These are phyloP conservation scores for Podochytrium sp. DNA, from an alignment of 192 early-diverging fungal genomes.

Conservation along the genomic window DNA sequence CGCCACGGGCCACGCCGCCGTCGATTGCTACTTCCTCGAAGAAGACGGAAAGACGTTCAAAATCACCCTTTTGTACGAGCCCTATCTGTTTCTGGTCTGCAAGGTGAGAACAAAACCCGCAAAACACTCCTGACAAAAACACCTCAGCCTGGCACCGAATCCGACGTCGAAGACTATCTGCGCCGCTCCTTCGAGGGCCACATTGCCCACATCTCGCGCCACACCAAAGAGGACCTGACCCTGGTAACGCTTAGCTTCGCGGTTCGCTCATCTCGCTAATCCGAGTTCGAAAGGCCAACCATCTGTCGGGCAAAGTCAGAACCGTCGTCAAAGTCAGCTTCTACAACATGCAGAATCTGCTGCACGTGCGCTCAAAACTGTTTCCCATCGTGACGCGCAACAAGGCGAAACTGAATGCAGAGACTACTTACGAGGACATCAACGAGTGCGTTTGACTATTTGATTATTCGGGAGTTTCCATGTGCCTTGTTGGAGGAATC, in stretches of 20 bases:
- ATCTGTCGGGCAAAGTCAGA: conserved; percentile 76
- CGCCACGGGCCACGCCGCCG: conserved; percentile 65
- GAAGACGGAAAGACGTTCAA: conserved; percentile 90
- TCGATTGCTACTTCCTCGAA: conserved; percentile 93
- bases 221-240: conserved; percentile 83
- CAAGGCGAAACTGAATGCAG: conserved; percentile 62
- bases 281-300: conserved; percentile 68
- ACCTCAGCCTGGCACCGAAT: conserved; percentile 69
- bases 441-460: conserved; percentile 46
- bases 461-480: too few species aligned
- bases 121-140: too few species aligned
- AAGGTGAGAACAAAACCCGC: conserved; percentile 54
- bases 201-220: conserved; percentile 65
- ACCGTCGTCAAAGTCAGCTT: conserved; percentile 80
- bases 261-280: background rate
- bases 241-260: conserved; percentile 53
- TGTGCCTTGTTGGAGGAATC: too few species aligned
- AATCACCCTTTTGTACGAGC: conserved; percentile 78
- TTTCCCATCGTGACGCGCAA: conserved; percentile 75
- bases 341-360: conserved; percentile 81
- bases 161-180: conserved; percentile 86
- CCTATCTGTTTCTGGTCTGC: conserved; percentile 91
- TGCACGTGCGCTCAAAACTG: conserved; percentile 73
- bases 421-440: conserved; percentile 73
- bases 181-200: conserved; percentile 68